Base-by-base conservation (phyloP, 2,329 filamentous ascomycete genomes). In the Colletotrichum tamarilloi region DNA sequence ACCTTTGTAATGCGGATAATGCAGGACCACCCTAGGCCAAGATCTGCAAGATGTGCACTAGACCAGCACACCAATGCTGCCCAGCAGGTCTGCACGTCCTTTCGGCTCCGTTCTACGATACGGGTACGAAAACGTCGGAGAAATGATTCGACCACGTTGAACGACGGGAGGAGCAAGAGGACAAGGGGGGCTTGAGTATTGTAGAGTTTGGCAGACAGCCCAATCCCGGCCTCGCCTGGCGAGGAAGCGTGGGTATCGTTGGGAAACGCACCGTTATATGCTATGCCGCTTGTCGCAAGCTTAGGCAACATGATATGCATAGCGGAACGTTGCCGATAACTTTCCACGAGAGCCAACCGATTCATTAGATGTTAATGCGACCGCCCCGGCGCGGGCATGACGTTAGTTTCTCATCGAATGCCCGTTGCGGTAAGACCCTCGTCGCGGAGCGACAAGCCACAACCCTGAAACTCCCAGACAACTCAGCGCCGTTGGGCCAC, bases 341-440 rank as follows among this genome's bases (percentile, higher is more conserved):
- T 52, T 22, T 28, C n/a, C 12, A 24, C 22, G 16, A 26, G 14
- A 22, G 16, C 30, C 19, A 32, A 49, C 28, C 35, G 49, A 28
- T 12, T 38, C 35, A 62, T 52, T 60, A 55, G 66, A 38, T 35
- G 55, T 65, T 60, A 24, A 69, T 65, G 70, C 59, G 55, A 16
- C 66, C 1, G 52, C 42, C 52, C 62, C 70, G 70, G 60, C 35
- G 30, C 70, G 67, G 57, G 70, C 70, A 73, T 73, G 66, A 73
- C 70, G 67, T 60, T 70, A 57, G 67, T 65, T 42, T 73, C 70
- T 73, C 67, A 73, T 73, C 59, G 11, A 65, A 66, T 62, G 70
- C 70, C 70, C 60, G 67, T 73, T 73, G 60, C 60, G 70, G 70
- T 70, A 73, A 70, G 60, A 70, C 70, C 62, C 42, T 62, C 35